These are phyloP conservation scores for Lagenidium giganteum DNA, from an alignment of 352 stramenopile species.

Conservation along the genomic window DNA sequence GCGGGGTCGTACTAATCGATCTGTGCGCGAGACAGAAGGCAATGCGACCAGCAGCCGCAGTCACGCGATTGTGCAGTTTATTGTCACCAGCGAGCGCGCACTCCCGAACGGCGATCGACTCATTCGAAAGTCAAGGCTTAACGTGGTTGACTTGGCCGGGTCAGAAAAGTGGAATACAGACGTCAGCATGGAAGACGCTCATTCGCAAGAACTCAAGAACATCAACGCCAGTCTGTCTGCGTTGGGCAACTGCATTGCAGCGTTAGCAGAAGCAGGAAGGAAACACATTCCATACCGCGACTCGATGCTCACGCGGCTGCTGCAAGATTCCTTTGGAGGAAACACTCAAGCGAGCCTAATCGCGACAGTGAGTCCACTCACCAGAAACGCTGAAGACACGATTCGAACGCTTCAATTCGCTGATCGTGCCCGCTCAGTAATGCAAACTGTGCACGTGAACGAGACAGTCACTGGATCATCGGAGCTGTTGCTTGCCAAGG, in stretches of 20 bases:
- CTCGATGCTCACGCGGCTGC: conserved; percentile 82
- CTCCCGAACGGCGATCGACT: conserved; percentile 29
- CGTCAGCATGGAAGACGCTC: conserved; percentile 59
- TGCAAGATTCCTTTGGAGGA: conserved; percentile 80
- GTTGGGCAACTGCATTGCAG: conserved; percentile 89
- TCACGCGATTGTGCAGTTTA: conserved; percentile 90
- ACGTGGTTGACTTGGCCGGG: conserved; percentile 75
- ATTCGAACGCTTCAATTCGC: conserved; percentile 78
- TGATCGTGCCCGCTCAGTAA: conserved; percentile 61
- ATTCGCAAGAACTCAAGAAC: conserved; percentile 79
- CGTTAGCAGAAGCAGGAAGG: conserved; percentile 62
- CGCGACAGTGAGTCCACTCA: conserved; percentile 49
- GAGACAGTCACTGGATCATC: conserved; percentile 39
- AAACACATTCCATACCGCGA: conserved; percentile 91
- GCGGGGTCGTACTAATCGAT: conserved; percentile 47
- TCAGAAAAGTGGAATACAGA: conserved; percentile 85
- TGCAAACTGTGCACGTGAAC: conserved; percentile 72
- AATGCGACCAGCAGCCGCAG: conserved; percentile 87
- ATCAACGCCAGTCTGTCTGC: conserved; percentile 91
- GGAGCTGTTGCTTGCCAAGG: conserved; percentile 52
- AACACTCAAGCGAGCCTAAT: conserved; percentile 74
- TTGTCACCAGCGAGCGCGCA: conserved; percentile 41
- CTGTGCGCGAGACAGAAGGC: conserved; percentile 76
- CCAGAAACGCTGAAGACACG: conserved; percentile 50
- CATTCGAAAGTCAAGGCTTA: conserved; percentile 47